Percentiles rank a stretch among this genome's conserved stretches.
These are phyloP conservation scores for Trypanosomatidae sp. DNA, from an alignment of 208 protist genomes.

Conservation along the genomic window DNA sequence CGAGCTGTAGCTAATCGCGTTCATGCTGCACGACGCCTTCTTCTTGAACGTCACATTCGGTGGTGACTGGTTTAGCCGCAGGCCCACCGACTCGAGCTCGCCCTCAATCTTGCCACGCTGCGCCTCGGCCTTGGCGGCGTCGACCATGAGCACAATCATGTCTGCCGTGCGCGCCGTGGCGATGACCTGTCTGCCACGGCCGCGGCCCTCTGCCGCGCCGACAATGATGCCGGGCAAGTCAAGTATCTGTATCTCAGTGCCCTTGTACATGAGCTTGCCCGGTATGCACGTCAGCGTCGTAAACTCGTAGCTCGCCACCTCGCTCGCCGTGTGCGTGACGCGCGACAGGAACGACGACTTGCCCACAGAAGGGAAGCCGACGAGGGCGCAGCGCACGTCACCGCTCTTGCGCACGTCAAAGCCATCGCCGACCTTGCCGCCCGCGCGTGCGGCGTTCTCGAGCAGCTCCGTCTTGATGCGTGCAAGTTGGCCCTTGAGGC, in stretches of 20 bases:
- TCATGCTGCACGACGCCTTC: conserved; percentile 89
- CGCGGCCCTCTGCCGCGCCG: conserved; percentile 93
- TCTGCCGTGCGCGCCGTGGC: conserved; percentile 93
- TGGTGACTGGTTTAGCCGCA: conserved; percentile 91
- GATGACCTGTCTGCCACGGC: conserved; percentile 96
- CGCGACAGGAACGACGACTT: conserved; percentile 97
- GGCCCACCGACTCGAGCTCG: conserved; percentile 93
- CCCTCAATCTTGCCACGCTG: conserved; percentile 87
- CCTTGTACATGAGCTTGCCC: conserved; percentile 93
- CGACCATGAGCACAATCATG: conserved; percentile 97
- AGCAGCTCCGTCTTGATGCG: conserved; percentile 91
- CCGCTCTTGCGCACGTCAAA: conserved; percentile 96
- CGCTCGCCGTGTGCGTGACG: conserved; percentile 93
- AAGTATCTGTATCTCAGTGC: conserved; percentile 96
- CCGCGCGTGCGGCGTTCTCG: conserved; percentile 70
- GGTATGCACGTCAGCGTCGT: conserved; percentile 99
- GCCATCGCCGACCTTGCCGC: conserved; percentile 52
- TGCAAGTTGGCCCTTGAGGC: conserved; percentile 94
- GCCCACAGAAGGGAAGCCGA: conserved; percentile 94
- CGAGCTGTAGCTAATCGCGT: conserved; percentile 80
- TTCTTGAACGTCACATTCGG: conserved; percentile 92
- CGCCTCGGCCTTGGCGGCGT: conserved; percentile 88
- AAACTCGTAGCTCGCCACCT: conserved; percentile 97
- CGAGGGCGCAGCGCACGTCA: conserved; percentile 85
- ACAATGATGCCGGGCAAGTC: conserved; percentile 99